These are phyloP conservation scores for Nemania sp. DNA, from an alignment of 2,329 filamentous ascomycete genomes.

Conservation along the genomic window DNA sequence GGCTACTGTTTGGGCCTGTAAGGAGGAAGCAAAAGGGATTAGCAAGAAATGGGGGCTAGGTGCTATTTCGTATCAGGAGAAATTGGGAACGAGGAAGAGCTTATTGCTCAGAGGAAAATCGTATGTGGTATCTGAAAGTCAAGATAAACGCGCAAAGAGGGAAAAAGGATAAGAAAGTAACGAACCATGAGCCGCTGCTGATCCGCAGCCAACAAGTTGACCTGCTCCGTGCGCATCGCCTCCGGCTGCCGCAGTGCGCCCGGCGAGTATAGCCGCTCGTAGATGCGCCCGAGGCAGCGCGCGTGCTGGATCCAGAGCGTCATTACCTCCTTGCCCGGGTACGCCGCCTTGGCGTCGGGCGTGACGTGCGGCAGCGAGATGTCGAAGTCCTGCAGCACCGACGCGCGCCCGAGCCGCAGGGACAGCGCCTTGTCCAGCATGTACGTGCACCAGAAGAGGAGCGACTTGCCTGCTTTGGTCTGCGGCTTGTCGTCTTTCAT, in stretches of 20 bases:
- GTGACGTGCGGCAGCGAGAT: constrained; percentile 47
- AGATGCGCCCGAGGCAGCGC: constrained; percentile 59
- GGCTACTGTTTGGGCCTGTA: constrained; percentile 32
- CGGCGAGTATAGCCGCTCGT: constrained; percentile 56
- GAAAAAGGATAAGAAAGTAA: too few species aligned
- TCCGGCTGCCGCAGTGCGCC: constrained; percentile 44
- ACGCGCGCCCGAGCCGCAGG: constrained; percentile 56
- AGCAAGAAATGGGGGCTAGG: too few species aligned
- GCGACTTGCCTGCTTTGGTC: constrained; percentile 39
- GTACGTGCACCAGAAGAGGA: constrained; percentile 62
- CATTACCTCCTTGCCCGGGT: constrained; percentile 44
- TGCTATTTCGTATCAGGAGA: too few species aligned
- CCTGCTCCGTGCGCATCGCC: constrained; percentile 41
- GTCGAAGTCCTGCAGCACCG: constrained; percentile 60
- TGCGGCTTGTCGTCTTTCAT: constrained; percentile 34
- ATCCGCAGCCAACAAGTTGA: constrained; percentile 38
- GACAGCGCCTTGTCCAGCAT: constrained; percentile 59
- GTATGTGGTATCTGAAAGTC: too few species aligned
- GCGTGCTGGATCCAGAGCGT: constrained; percentile 54
- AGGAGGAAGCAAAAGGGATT: too few species aligned
- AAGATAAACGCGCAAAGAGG: too few species aligned
- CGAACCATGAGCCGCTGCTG: constrained; percentile 40
- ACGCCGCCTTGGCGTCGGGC: constrained; percentile 39
- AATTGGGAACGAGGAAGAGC: too few species aligned
- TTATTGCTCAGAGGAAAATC: too few species aligned